Evolutionary conservation across 2,329 filamentous ascomycete genomes (phyloP).

Genomic region (Metarhizium guizhouense): DNA sequence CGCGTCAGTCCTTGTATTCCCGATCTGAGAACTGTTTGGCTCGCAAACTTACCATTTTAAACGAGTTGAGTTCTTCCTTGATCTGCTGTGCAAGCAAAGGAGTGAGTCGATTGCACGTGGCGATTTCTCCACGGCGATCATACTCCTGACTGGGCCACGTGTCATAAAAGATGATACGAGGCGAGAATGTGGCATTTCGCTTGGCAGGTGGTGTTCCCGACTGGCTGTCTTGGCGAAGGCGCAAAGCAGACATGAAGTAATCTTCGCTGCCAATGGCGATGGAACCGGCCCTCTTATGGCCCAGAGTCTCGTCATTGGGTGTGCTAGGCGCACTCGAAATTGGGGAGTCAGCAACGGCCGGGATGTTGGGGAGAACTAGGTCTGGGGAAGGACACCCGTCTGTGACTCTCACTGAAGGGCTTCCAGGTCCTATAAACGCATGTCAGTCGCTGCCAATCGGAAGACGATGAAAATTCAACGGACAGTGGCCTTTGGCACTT

Average conservation of each 20-base stretch:
- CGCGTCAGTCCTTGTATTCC: slow-evolving; percentile 26
- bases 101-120: slow-evolving; percentile 94
- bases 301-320: slow-evolving; percentile 65
- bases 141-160: slow-evolving; percentile 96
- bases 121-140: slow-evolving; percentile 89
- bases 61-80: slow-evolving; percentile 97
- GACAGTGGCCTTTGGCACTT: slow-evolving; percentile 17
- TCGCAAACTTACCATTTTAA: slow-evolving; percentile 65
- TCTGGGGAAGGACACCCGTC: slow-evolving; percentile 40
- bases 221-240: slow-evolving; percentile 66
- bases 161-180: slow-evolving; percentile 88
- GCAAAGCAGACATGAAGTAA: slow-evolving; percentile 75
- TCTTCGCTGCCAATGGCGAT: slow-evolving; percentile 75
- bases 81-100: slow-evolving; percentile 98
- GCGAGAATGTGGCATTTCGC: slow-evolving; percentile 70
- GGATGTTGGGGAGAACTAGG: slow-evolving; percentile 52
- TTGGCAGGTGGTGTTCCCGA: slow-evolving; percentile 71
- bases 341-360: slow-evolving; percentile 65
- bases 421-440: slow-evolving; percentile 47
- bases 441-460: slow-evolving; percentile 9
- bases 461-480: neutral
- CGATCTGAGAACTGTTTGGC: neutral
- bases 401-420: slow-evolving; percentile 53
- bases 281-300: slow-evolving; percentile 58
- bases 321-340: slow-evolving; percentile 82